Conservation (phyloP, 257 asterid species). For the Solanum arcanum region DNA sequence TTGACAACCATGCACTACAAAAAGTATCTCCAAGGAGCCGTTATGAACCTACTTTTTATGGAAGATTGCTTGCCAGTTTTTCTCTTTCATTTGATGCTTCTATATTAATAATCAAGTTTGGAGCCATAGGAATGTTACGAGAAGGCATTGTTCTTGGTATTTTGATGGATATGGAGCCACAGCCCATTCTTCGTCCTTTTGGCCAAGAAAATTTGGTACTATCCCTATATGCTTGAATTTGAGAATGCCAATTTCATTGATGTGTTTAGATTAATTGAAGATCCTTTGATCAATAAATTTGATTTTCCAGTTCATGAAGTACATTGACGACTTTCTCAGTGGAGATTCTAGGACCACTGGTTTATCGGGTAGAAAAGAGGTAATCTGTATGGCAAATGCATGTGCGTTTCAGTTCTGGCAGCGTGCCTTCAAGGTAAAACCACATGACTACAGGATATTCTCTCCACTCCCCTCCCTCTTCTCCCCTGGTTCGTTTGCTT, state of each 20-base stretch:
- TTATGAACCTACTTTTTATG: constrained; percentile 78
- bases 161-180: constrained; percentile 81
- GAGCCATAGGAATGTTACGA: constrained; percentile 65
- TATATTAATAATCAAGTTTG: constrained; percentile 76
- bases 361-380: constrained; percentile 65
- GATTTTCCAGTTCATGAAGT: constrained; percentile 37
- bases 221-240: background rate
- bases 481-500: background rate
- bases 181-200: constrained; percentile 78
- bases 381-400: constrained; percentile 46
- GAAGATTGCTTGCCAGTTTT: constrained; percentile 68
- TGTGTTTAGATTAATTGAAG: background rate
- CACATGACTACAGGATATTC: background rate
- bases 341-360: constrained; percentile 37
- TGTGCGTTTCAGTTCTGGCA: constrained; percentile 91
- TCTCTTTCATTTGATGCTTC: constrained; percentile 85
- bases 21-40: constrained; percentile 55
- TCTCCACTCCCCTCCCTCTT: background rate
- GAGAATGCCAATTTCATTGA: background rate
- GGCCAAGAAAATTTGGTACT: constrained; percentile 67
- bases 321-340: constrained; percentile 34
- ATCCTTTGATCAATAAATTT: background rate
- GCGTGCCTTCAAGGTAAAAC: constrained; percentile 59
- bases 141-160: constrained; percentile 93
- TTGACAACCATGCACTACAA: constrained; percentile 52